Base-by-base conservation (phyloP, 306 rosid genomes). In the Trifolium subterraneum region DNA sequence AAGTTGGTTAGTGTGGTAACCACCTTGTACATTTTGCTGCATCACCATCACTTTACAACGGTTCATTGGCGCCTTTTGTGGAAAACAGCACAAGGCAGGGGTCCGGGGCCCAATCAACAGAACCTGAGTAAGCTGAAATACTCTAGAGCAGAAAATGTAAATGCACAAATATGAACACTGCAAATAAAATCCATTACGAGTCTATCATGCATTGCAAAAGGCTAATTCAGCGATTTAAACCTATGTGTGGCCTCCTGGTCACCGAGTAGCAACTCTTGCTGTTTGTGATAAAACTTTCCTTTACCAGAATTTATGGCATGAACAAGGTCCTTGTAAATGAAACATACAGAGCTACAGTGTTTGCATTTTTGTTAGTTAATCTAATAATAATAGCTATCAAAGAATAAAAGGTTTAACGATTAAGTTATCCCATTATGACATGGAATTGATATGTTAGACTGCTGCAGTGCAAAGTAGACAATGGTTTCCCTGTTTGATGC, bases 251-350 rank as follows among this genome's bases (percentile, higher is more conserved):
- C 36, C 11, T 59, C 64, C 39, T 13, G 19, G 64, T 59, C 64
- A 27, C 39, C 16, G 10, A 59, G 38, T 59, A 58, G 64, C 64
- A 25, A 58, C 64, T 58, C 38, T 50, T 16, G 11, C 56, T 50
- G 56, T 9, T 9, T 50, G 23, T 2, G 9, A 20, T 10, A 7
- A 50, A 50, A 50, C 56, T 50, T 50, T 50, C 20, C 3, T n/a
- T 50, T 50, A 16, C 31, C 22, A 50, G 56, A 50, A 50, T n/a
- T 50, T 50, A 50, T 50, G 23, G 56, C 22, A 50, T 50, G 22
- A 16, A 50, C 16, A 13, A 45, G 5, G n/a, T 50, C 56, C 56
- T 16, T 50, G 23, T 11, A 50, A 47, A 14, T 47, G 52, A 50
- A 50, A 50, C 51, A 45, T 27, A 0, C 22, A 50, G 56, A 50